These are phyloP conservation scores for Grifola frondosa DNA, from an alignment of 1,284 basidiomycete species.

Conservation along the genomic window DNA sequence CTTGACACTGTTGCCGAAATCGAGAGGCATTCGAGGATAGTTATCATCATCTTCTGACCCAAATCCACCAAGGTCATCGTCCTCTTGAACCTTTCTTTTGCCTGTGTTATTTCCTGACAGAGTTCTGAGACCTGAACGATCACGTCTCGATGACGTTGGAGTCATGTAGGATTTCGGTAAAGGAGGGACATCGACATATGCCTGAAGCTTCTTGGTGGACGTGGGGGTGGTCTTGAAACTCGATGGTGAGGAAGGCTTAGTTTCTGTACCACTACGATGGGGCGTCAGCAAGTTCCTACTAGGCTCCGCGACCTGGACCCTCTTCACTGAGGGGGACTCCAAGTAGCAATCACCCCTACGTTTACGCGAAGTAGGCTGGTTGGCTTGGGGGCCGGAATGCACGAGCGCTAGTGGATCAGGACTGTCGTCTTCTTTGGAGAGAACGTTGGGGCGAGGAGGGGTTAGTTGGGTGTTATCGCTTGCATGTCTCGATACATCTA, in stretches of 20 bases:
- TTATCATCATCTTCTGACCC: constrained; percentile 52
- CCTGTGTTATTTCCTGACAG: constrained; percentile 19
- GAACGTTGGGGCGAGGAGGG: constrained; percentile 5
- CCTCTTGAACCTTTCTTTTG: constrained; percentile 33
- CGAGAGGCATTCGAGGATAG: too few relatives aligned
- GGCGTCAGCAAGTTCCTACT: constrained; percentile 6
- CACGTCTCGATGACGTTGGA: constrained; percentile 33
- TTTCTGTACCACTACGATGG: constrained; percentile 12
- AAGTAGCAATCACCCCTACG: constrained; percentile 45
- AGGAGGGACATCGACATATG: constrained; percentile 61
- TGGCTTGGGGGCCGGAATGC: constrained; percentile 17
- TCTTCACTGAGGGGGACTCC: constrained; percentile 35
- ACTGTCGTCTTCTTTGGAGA: constrained; percentile 25
- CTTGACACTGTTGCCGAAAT: constrained; percentile 40
- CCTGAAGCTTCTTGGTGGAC: constrained; percentile 36
- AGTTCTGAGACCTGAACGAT: constrained; percentile 27
- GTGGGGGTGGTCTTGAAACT: constrained; percentile 11
- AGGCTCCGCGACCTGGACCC: constrained; percentile 21
- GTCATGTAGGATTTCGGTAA: constrained; percentile 47
- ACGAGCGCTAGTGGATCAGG: constrained; percentile 52
- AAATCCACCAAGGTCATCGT: constrained; percentile 60
- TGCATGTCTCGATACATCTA: constrained; percentile 20
- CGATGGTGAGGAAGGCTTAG: constrained; percentile 14
- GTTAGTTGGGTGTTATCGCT: constrained; percentile 4
- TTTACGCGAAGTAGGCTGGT: constrained; percentile 48